Evolutionary conservation across 2,329 filamentous ascomycete species (phyloP).

Genomic region (Trichoderma endophyticum): DNA sequence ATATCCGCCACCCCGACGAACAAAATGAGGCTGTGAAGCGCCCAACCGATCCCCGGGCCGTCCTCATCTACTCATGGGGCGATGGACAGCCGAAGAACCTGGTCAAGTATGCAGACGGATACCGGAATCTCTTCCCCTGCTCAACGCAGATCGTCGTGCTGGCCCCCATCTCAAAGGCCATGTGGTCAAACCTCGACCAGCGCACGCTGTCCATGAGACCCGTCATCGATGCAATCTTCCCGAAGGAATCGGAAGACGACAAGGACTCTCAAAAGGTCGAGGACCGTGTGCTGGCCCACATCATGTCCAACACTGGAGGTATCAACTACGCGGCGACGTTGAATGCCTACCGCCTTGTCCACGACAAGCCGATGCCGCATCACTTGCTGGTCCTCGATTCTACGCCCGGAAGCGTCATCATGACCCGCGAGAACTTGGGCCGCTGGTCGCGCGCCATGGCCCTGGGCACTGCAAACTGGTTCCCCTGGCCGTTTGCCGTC

Average conservation of each 20-base stretch:
- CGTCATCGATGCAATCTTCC: constrained; percentile 40
- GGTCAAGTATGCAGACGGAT: constrained; percentile 53
- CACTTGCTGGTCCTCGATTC: constrained; percentile 50
- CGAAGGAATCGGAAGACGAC: constrained; percentile 19
- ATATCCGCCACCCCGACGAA: constrained; percentile 36
- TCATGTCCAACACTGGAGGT: constrained; percentile 58
- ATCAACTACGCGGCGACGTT: constrained; percentile 51
- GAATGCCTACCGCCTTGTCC: constrained; percentile 42
- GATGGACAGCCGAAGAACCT: constrained; percentile 54
- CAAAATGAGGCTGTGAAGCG: constrained; percentile 22
- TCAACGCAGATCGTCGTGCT: constrained; percentile 51
- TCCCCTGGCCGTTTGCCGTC: constrained; percentile 49
- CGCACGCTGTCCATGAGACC: constrained; percentile 46
- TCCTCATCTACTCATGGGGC: constrained; percentile 57
- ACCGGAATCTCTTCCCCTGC: constrained; percentile 47
- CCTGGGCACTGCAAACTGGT: constrained; percentile 43
- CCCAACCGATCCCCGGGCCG: constrained; percentile 39
- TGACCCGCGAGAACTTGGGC: constrained; percentile 41
- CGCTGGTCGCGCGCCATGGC: constrained; percentile 55
- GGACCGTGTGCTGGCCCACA: constrained; percentile 45
- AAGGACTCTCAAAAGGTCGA: constrained; percentile 20
- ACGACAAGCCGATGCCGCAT: constrained; percentile 44
- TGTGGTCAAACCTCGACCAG: constrained; percentile 42
- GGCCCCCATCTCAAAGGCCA: constrained; percentile 46
- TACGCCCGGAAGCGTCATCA: constrained; percentile 47